Evolutionary conservation across 768 basidiomycete genomes (phyloP), one percentile per base, ranked within the genome.

Genomic region (Tulasnella calospora): DNA sequence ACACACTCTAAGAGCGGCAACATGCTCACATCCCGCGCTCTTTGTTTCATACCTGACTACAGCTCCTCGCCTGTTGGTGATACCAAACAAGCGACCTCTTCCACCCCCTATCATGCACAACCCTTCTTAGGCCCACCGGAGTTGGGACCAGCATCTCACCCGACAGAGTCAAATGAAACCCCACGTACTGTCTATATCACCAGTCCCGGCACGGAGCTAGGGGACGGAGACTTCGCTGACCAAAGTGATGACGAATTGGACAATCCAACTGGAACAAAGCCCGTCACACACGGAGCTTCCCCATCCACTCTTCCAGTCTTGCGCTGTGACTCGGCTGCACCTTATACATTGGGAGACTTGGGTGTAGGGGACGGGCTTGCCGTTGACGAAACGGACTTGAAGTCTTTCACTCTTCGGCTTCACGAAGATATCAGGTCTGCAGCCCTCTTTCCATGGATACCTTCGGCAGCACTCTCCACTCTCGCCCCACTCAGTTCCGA

Each of bases 221-320:
- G 76, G 27, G 76, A 77, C 21, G 36, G n/a, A n/a, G 76, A 77
- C 61, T n/a, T 71, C 13, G 76, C 69, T 27, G 36, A 35, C 19
- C 36, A 70, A 35, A 40, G 38, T n/a, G 76, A 77, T 23, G 76
- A 77, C 6, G 73, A 74, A 2, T 27, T 44, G 41, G 73, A 73
- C 19, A 30, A 23, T 40, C 2, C 30, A 2, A 30, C 47, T 23
- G 23, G n/a, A 57, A 57, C 55, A 57, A 57, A 57, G 23, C 55
- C n/a, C n/a, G n/a, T 27, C 38, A 30, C 30, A 9, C 55, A n/a
- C 55, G 41, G 21, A 5, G 15, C 13, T 9, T 33, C 1, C 23
- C 6, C 73, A 8, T 30, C 30, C 23, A 15, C 47, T 47, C 40
- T 30, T 23, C 4, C 36, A 17, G 27, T 41, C n/a, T 27, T 44